Evolutionary conservation across 2,329 filamentous ascomycete genomes (phyloP), one percentile per base, ranked within the genome.

Genomic region (Ceratocystis papillata): DNA sequence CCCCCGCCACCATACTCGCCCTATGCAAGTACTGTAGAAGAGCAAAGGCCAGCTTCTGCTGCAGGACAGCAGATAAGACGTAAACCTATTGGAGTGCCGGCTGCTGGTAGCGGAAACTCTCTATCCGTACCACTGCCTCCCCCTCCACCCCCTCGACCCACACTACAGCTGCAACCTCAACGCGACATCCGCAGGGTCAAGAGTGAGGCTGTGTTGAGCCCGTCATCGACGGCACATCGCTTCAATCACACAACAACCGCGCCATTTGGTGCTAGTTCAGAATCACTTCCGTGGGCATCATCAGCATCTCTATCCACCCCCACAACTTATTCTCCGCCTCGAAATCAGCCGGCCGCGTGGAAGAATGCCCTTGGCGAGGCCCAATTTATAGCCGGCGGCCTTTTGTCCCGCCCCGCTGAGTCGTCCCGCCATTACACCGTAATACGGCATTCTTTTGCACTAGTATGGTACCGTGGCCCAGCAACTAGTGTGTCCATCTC

Each of bases 391-490:
- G 83, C 86, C 1, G 83, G 83, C 2, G 86, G 86, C 0, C 77
- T 89, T 25, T 78, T 89, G 64, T 78, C 78, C 17, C 85, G 84
- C 66, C 84, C 87, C 0, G 80, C 78, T 22, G 85, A 87, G 71
- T 86, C 84, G 0, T 87, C 80, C 2, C 84, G 81, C 67, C 84
- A 88, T 74, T 83, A 81, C 72, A 86, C 81, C 59, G 83, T 89
- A 66, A 78, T 89, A 28, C 83, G 86, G 0, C 87, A 89, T 71
- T 87, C 85, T 0, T 75, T 81, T 33, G 81, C 81, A 0, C 71
- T 89, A 1, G 78, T 89, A 10, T 85, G 85, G 75, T 89, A 88
- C 71, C 81, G 81, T 41, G 87, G 87, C 0, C 80, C 83, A 1
- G 77, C 79, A 2, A 90, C 87, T 0, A 83, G 81, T 6, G 77